phyloP scores from a whole-genome alignment of 176 grass and related monocot species.

The Puccinellia tenuiflora region DNA sequence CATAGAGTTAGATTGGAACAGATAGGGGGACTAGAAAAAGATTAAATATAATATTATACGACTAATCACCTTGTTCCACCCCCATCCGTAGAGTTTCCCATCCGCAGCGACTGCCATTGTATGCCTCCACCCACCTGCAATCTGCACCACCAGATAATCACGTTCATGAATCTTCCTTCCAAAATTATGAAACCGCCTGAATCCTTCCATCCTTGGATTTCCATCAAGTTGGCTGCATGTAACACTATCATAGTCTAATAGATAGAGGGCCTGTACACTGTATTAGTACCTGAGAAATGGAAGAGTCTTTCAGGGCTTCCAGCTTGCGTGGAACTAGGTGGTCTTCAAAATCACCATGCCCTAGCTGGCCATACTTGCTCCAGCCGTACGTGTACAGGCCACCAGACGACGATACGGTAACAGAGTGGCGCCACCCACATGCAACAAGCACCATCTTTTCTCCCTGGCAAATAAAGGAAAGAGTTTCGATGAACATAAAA shows the following conservation, averaged over 20 bases:
- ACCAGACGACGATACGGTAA: conserved; percentile 42
- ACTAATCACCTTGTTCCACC: conserved; percentile 69
- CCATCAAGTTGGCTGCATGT: not conserved
- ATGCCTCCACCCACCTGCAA: conserved; percentile 87
- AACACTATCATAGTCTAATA: not conserved
- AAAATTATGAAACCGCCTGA: not conserved
- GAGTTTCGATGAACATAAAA: not conserved
- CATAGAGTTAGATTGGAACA: not conserved
- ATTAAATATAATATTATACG: too few relatives aligned
- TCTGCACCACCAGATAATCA: conserved; percentile 24
- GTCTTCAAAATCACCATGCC: conserved; percentile 76
- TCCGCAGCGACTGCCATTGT: conserved; percentile 57
- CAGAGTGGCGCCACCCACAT: conserved; percentile 79
- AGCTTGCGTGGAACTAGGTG: conserved; percentile 55
- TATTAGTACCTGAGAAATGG: conserved; percentile 49
- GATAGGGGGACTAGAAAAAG: not conserved
- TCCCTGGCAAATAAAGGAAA: conserved; percentile 26
- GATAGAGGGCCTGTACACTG: not conserved
- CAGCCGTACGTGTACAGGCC: conserved; percentile 66
- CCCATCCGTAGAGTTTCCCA: conserved; percentile 74
- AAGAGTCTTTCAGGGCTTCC: conserved; percentile 42
- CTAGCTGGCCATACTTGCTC: conserved; percentile 86
- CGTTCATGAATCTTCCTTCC: not conserved
- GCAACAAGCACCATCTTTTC: conserved; percentile 60
- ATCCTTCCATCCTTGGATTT: not conserved